A percentile compares a stretch with the other conserved stretches of the same genome.
phyloP scores from a whole-genome alignment of 2,329 filamentous ascomycete genomes.

The Aspergillus tamarii region DNA sequence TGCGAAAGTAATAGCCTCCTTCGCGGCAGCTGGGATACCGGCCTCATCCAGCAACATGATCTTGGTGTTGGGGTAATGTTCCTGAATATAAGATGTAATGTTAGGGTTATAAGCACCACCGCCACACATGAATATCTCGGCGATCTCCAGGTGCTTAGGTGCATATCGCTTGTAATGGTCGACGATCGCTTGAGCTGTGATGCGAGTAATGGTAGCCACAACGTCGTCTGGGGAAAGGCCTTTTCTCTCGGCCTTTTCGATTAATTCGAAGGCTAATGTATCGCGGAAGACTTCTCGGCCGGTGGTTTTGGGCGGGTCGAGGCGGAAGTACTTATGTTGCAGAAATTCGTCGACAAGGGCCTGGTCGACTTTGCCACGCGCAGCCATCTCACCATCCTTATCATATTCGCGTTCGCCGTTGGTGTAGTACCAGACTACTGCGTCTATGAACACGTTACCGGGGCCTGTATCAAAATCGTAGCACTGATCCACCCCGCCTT shows the following conservation, averaged over 20 bases:
- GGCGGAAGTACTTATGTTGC: conserved; percentile 53
- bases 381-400: conserved; percentile 55
- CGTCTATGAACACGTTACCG: conserved; percentile 61
- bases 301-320: conserved; percentile 60
- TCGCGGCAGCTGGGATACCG: conserved; percentile 60
- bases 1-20: conserved; percentile 64
- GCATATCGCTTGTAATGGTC: conserved; percentile 55
- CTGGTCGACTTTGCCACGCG: conserved; percentile 54
- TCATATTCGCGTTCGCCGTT: conserved; percentile 56
- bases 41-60: conserved; percentile 62
- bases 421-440: conserved; percentile 58
- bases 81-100: conserved; percentile 57
- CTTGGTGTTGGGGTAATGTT: conserved; percentile 51
- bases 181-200: conserved; percentile 63
- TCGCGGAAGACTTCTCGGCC: conserved; percentile 54
- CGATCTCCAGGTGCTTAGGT: conserved; percentile 41
- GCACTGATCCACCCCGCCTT: conserved; percentile 39
- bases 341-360: conserved; percentile 58
- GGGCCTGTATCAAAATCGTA: conserved; percentile 61
- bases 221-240: not conserved
- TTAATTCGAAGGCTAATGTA: not conserved
- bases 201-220: conserved; percentile 53
- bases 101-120: conserved; percentile 37
- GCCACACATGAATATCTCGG: conserved; percentile 60
- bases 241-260: not conserved